A percentile compares a stretch with the other conserved stretches of the same genome.
Conservation (phyloP, 352 stramenopile genomes). For the Phytophthora ramorum region DNA sequence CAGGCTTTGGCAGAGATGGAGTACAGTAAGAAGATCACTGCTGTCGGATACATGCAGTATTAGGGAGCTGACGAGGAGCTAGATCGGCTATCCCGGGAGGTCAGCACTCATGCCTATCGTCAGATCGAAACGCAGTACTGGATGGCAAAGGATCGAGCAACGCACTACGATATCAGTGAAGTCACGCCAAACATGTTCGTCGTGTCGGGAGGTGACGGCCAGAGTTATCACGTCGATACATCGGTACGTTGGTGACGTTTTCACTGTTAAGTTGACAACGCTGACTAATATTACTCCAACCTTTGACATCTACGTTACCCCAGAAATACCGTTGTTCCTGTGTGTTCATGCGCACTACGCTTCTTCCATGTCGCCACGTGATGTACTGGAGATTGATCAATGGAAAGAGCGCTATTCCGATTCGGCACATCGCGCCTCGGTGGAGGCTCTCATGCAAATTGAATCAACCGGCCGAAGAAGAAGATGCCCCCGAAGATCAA, state of each 20-base stretch:
- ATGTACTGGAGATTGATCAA: slow-evolving; percentile 3
- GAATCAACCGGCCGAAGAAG: slow-evolving; percentile 7
- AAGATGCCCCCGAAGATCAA: slow-evolving; percentile 5
- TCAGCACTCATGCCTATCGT: neutral
- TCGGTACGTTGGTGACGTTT: slow-evolving; percentile 2
- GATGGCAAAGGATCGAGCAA: neutral
- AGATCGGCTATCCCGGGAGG: neutral
- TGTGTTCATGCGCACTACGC: slow-evolving; percentile 8
- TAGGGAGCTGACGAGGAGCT: neutral
- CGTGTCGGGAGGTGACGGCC: neutral
- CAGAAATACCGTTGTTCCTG: slow-evolving; percentile 15
- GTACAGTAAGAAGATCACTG: slow-evolving; percentile 4
- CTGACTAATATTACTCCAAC: neutral
- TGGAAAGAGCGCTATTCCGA: slow-evolving; percentile 1
- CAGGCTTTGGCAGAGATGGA: slow-evolving; percentile 7
- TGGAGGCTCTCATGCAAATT: slow-evolving; percentile 1
- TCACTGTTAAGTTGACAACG: neutral
- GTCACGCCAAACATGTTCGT: slow-evolving; percentile 2
- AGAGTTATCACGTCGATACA: neutral
- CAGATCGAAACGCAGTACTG: neutral
- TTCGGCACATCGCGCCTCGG: neutral
- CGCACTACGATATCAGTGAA: slow-evolving; percentile 2
- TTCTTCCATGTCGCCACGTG: slow-evolving; percentile 8
- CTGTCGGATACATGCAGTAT: slow-evolving; percentile 5
- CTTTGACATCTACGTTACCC: neutral